These are phyloP conservation scores for Fagopyrum esculentum DNA, from an alignment of 148 eudicot species.

Conservation along the genomic window DNA sequence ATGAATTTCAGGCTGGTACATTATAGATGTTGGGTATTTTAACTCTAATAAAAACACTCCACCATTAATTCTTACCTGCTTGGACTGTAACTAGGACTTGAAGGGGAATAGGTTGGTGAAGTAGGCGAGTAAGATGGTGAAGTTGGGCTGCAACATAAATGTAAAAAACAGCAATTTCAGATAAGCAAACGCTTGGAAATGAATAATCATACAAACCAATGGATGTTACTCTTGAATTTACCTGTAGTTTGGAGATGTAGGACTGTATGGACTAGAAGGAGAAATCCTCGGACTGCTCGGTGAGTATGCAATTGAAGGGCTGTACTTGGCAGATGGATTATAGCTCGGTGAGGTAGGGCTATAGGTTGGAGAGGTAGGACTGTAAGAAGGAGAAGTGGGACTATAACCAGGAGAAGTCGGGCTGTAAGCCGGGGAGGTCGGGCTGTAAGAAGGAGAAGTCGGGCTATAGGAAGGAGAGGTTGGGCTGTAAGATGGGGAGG, in stretches of 20 bases:
- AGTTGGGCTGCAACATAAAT: slow-evolving; percentile 35
- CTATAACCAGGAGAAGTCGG: slow-evolving; percentile 45
- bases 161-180: not conserved
- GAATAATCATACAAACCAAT: not conserved
- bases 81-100: slow-evolving; percentile 47
- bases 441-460: slow-evolving; percentile 38
- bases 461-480: slow-evolving; percentile 46
- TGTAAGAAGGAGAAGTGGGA: slow-evolving; percentile 38
- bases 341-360: slow-evolving; percentile 45
- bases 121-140: slow-evolving; percentile 45
- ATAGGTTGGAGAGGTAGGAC: slow-evolving; percentile 37
- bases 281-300: slow-evolving; percentile 49
- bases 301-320: slow-evolving; percentile 42
- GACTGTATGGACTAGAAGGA: slow-evolving; percentile 44
- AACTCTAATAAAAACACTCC: not conserved
- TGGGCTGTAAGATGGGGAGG: slow-evolving; percentile 42
- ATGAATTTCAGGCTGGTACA: not conserved
- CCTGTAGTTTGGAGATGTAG: slow-evolving; percentile 49
- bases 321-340: slow-evolving; percentile 45
- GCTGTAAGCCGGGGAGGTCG: slow-evolving; percentile 39
- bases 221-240: not conserved
- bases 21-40: not conserved
- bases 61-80: slow-evolving; percentile 28
- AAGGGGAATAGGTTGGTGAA: slow-evolving; percentile 39
- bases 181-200: not conserved